Percentiles rank a stretch among this genome's conserved stretches.
These are phyloP conservation scores for Mycena albidolilacea DNA, from an alignment of 768 basidiomycete genomes.

Conservation along the genomic window DNA sequence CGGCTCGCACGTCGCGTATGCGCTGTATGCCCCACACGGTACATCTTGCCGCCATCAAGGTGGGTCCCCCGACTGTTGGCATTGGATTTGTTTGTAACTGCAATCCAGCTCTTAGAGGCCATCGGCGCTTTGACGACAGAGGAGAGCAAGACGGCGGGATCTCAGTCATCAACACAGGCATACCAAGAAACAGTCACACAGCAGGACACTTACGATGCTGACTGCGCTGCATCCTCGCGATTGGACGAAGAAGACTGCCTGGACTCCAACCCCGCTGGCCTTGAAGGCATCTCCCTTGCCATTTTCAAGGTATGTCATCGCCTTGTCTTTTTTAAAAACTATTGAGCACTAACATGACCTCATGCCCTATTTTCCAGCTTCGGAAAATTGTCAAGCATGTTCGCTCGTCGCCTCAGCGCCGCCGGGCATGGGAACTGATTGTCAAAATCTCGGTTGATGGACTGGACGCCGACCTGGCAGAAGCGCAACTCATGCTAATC, in stretches of 20 bases:
- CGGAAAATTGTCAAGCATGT: slow-evolving; percentile 42
- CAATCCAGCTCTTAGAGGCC: not conserved
- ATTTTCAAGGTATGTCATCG: slow-evolving; percentile 3
- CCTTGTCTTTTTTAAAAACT: no score
- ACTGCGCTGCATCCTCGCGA: no score
- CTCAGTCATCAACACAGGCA: no score
- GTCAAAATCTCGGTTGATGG: slow-evolving; percentile 2
- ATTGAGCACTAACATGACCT: not conserved
- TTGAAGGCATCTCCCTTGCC: not conserved
- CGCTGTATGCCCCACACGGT: not conserved
- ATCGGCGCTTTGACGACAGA: not conserved
- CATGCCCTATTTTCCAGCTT: slow-evolving; percentile 32
- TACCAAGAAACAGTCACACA: not conserved
- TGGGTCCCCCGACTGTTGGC: not conserved
- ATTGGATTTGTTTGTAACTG: not conserved
- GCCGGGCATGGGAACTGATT: slow-evolving; percentile 31
- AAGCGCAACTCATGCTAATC: slow-evolving; percentile 44
- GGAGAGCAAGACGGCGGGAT: not conserved
- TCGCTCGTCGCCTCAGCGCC: slow-evolving; percentile 42
- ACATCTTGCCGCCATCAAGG: not conserved
- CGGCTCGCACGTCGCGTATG: not conserved
- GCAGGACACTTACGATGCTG: not conserved
- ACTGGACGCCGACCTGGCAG: not conserved
- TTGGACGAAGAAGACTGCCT: not conserved
- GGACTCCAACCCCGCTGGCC: not conserved